A percentile compares a stretch with the other conserved stretches of the same genome.
Conservation (phyloP, 2,329 filamentous ascomycete genomes). For the Verticillium isaacii region DNA sequence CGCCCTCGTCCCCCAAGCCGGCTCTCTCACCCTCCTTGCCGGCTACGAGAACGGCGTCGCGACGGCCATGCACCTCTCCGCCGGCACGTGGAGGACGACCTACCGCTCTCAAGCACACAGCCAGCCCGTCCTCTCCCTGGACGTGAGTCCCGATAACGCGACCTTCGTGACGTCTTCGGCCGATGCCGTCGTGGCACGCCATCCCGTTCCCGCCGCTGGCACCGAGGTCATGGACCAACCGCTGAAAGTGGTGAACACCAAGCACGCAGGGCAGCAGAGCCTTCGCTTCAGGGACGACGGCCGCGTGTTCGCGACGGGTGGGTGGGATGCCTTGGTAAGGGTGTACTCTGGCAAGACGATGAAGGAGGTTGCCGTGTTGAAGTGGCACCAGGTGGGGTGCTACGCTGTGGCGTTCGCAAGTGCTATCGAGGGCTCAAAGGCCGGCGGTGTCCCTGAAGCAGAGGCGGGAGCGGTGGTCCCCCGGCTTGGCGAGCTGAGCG, state of each 20-base stretch:
- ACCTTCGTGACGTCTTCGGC: slow-evolving; percentile 78
- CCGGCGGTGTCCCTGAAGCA: neutral
- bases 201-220: slow-evolving; percentile 50
- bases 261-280: slow-evolving; percentile 85
- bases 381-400: slow-evolving; percentile 89
- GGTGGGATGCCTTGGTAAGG: slow-evolving; percentile 80
- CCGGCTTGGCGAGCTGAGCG: slow-evolving; percentile 28
- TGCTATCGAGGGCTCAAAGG: neutral
- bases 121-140: slow-evolving; percentile 77
- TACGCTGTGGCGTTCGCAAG: slow-evolving; percentile 72
- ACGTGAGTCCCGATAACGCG: slow-evolving; percentile 41
- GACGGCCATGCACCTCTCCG: slow-evolving; percentile 55
- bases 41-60: slow-evolving; percentile 84
- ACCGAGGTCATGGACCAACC: slow-evolving; percentile 32
- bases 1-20: slow-evolving; percentile 47
- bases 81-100: slow-evolving; percentile 40
- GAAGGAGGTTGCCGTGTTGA: slow-evolving; percentile 84
- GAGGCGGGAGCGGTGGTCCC: slow-evolving; percentile 3
- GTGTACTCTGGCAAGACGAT: slow-evolving; percentile 79
- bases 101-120: slow-evolving; percentile 67
- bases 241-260: slow-evolving; percentile 65
- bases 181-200: slow-evolving; percentile 73
- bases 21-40: slow-evolving; percentile 57
- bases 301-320: slow-evolving; percentile 80
- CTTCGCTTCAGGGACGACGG: slow-evolving; percentile 74